Conservation (phyloP, 2,329 filamentous ascomycete genomes). For the Chrysoporthe puriensis region DNA sequence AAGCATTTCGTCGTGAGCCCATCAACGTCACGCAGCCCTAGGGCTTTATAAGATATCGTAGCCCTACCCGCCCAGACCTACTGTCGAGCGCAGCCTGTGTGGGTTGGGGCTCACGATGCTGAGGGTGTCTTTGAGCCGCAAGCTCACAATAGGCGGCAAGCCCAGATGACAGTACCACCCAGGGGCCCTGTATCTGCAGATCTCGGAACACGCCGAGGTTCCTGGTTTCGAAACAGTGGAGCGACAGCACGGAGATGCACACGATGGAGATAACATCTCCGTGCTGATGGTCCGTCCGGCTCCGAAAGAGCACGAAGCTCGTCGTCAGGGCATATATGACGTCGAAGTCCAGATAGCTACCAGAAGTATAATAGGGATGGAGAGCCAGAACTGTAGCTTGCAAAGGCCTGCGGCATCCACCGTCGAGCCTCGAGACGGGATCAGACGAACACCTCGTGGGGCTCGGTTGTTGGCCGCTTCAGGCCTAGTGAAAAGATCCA, state of each 20-base stretch:
- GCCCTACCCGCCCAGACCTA: too few relatives aligned
- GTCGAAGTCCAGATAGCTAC: not conserved
- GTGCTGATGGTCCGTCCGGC: not conserved
- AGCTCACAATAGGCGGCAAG: conserved; percentile 9
- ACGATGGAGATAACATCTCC: conserved; percentile 1
- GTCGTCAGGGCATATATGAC: not conserved
- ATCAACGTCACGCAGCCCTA: not conserved
- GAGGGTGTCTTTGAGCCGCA: not conserved
- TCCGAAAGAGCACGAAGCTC: not conserved
- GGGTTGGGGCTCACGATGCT: conserved; percentile 11
- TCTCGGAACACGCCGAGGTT: conserved; percentile 27
- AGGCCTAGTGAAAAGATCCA: conserved; percentile 9
- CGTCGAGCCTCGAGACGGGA: not conserved
- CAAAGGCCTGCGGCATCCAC: not conserved
- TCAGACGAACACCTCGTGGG: not conserved
- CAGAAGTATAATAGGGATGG: not conserved
- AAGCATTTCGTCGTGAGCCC: too few relatives aligned
- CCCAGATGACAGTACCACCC: conserved; percentile 5
- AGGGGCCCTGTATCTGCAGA: conserved; percentile 15
- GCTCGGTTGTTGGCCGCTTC: not conserved
- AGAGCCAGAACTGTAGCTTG: not conserved
- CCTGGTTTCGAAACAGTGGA: conserved; percentile 7
- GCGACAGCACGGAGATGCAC: not conserved
- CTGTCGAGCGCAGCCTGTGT: not conserved
- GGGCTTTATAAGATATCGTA: too few relatives aligned